Percentiles rank a stretch among this genome's conserved stretches.
Conservation (phyloP, 2,329 filamentous ascomycete species). For the Alternaria longipes region DNA sequence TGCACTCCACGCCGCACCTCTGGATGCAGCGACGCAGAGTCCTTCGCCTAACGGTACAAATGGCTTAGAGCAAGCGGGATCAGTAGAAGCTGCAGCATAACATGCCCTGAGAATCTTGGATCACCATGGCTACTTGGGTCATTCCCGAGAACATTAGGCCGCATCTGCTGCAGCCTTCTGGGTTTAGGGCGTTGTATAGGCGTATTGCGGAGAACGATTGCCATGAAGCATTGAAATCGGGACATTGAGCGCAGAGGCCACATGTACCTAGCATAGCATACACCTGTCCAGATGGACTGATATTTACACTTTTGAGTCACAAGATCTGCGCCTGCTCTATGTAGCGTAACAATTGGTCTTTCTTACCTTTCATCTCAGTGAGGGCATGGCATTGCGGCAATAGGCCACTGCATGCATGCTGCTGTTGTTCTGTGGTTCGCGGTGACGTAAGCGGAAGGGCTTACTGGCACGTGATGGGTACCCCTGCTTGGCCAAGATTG, state of each 20-base stretch:
- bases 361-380: background rate
- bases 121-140: background rate
- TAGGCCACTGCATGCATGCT: background rate
- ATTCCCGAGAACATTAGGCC: background rate
- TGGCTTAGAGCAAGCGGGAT: slow-evolving; percentile 30
- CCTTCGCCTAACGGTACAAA: slow-evolving; percentile 42
- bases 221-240: slow-evolving; percentile 24
- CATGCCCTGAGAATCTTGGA: background rate
- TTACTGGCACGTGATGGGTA: slow-evolving; percentile 14
- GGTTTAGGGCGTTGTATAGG: slow-evolving; percentile 19
- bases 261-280: slow-evolving; percentile 33
- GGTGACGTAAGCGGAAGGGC: slow-evolving; percentile 23
- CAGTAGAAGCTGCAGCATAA: slow-evolving; percentile 30
- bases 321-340: background rate
- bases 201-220: slow-evolving; percentile 28
- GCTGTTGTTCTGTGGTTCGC: background rate
- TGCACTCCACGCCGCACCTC: slow-evolving; percentile 84
- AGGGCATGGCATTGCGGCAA: background rate
- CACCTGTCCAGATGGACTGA: slow-evolving; percentile 15
- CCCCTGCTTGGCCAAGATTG: slow-evolving; percentile 24
- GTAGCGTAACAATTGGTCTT: background rate
- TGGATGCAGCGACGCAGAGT: slow-evolving; percentile 70
- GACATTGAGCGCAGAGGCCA: slow-evolving; percentile 28
- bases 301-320: background rate
- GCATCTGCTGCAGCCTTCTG: slow-evolving; percentile 2